These are phyloP conservation scores for Chaetomiaceae sp. DNA, from an alignment of 2,329 filamentous ascomycete species.

Conservation along the genomic window DNA sequence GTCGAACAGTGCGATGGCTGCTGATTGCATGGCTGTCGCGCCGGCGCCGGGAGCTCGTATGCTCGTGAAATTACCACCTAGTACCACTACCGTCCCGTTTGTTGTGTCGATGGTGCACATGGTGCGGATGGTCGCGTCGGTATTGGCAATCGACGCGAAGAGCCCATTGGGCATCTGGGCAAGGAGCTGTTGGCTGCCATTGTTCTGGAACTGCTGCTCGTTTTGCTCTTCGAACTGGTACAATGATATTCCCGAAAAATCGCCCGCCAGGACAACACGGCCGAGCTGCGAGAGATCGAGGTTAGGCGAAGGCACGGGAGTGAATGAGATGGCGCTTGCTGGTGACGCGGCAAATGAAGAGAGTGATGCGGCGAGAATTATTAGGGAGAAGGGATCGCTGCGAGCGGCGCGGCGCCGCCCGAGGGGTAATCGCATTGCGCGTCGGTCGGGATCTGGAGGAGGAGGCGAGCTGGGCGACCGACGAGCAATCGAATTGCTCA, in stretches of 20 bases:
- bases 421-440: conserved; percentile 44
- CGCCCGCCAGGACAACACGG: conserved; percentile 75
- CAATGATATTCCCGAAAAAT: conserved; percentile 86
- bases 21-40: conserved; percentile 55
- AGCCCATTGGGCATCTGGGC: conserved; percentile 78
- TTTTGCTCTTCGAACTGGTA: conserved; percentile 80
- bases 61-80: conserved; percentile 95
- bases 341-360: conserved; percentile 33
- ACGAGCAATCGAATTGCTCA: conserved; percentile 17
- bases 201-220: conserved; percentile 58
- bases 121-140: conserved; percentile 77
- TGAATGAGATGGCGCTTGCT: conserved; percentile 49
- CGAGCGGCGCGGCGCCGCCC: conserved; percentile 38
- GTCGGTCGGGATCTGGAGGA: conserved; percentile 11
- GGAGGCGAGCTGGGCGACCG: conserved; percentile 12
- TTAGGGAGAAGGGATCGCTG: conserved; percentile 25
- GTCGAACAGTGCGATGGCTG: conserved; percentile 76
- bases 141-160: conserved; percentile 65
- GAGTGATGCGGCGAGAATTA: conserved; percentile 35
- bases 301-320: conserved; percentile 58
- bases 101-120: conserved; percentile 75
- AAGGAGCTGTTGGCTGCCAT: conserved; percentile 77
- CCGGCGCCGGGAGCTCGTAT: conserved; percentile 43
- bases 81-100: conserved; percentile 65
- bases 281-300: conserved; percentile 76